phyloP scores from a whole-genome alignment of 1,284 basidiomycete species.

The Moesziomyces sp. region DNA sequence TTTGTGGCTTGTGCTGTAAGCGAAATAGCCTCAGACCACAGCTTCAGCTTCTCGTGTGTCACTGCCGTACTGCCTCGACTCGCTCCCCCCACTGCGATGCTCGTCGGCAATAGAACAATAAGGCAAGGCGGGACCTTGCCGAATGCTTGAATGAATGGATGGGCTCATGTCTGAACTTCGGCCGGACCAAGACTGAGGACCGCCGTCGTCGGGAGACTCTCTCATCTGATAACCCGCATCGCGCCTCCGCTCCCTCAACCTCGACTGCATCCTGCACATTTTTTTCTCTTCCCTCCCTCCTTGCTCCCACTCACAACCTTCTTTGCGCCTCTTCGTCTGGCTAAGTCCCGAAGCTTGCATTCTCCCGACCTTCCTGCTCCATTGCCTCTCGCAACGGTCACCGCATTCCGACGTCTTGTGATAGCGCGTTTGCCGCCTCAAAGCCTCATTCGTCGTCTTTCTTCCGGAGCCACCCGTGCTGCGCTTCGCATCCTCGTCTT shows the following conservation, averaged over 20 bases:
- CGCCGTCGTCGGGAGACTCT: background rate
- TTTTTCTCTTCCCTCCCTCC: background rate
- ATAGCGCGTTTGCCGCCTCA: background rate
- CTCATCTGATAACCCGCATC: constrained; percentile 15
- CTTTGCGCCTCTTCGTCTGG: background rate
- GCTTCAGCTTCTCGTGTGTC: no score
- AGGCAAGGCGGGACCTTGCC: no score
- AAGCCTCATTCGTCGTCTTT: constrained; percentile 10
- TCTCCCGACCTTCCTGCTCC: no score
- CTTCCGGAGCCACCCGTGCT: constrained; percentile 12
- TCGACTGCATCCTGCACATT: background rate
- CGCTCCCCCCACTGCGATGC: no score
- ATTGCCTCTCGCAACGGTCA: no score
- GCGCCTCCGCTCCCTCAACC: background rate
- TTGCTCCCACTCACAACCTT: background rate
- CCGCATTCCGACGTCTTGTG: no score
- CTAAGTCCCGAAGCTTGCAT: background rate
- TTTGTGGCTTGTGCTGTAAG: no score
- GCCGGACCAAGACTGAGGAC: constrained; percentile 3
- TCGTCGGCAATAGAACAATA: no score
- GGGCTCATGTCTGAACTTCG: background rate
- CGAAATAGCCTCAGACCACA: no score
- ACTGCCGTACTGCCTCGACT: no score
- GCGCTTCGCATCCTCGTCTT: no score
- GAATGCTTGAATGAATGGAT: no score